Evolutionary conservation across 192 early-diverging fungal species (phyloP), one percentile per base, ranked within the genome.

Genomic region (Allomyces arbusculus): DNA sequence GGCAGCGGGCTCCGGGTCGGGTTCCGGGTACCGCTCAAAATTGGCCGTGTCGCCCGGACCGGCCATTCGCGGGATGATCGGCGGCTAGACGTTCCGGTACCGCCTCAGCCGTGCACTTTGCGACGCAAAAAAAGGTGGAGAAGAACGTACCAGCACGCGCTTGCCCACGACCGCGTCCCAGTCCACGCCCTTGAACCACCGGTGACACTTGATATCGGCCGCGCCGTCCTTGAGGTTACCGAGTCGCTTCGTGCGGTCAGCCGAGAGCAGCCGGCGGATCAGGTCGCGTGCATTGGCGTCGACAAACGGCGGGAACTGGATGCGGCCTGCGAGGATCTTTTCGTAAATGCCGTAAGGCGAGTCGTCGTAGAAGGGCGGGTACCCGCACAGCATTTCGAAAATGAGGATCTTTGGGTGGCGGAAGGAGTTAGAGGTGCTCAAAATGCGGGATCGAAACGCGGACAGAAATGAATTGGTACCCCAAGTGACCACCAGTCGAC

Each of bases 401-500:
- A 95, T 91, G 44, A 98, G 76, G 65, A 98, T 95, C 33, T 40
- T 0, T 8, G 33, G 7, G 33, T 4, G 7, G 8, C 33, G 33
- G 7, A 8, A 40, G 7, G 33, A 8, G 33, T 40, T 0, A 40
- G 33, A 3, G 33, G 33, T 40, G 7, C 33, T 0, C 33, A 40
- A 28, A 3, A n/a, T n/a, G n/a, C n/a, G n/a, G n/a, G n/a, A n/a
- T 4, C 26, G 26, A 28, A 28, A 28, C 26, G 26, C n/a, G n/a
- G n/a, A n/a, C n/a, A n/a, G 26, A 1, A 28, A 28, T 28, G 26
- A 28, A 4, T 28, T 4, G 4, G 7, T 40, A 40, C 33, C 61
- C 95, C 95, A 50, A 98, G 78, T 24, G 93, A 93, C 95, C 95
- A 98, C 95, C 95, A 98, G 74, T 98, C 95, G 10, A 98, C 95